Base-by-base conservation (phyloP, 495 filamentous ascomycete species). In the Annulohypoxylon stygium region DNA sequence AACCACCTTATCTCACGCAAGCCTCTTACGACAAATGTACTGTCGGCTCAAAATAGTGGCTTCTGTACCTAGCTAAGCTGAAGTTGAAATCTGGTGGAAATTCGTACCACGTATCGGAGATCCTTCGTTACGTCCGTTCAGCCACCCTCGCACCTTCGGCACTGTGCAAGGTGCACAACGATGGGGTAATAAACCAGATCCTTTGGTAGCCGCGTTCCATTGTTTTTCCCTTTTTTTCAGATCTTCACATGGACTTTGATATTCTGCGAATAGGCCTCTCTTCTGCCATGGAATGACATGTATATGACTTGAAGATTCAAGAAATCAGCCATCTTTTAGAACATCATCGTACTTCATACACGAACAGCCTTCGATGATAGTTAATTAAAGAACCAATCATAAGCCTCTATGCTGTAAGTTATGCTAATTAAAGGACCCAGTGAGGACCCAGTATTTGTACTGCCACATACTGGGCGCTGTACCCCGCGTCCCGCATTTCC, bases 401-500 rank as follows among this genome's bases (percentile, higher is more conserved):
- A 20, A 47, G 43, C 16, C 8, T 12, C 11, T 3, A 4, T 8
- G 12, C 3, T 45, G 12, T 3, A n/a, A 45, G 12, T 6, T 18
- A 45, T 5, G 12, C 41, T 45, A 45, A 45, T 14, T n/a, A n/a
- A 30, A 30, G 5, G 30, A 30, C 30, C 30, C 30, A 30, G 36
- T 39, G 11, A 14, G 0, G 12, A n/a, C 43, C 43, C 43, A 47
- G 43, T 47, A 47, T 47, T 12, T 2, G 18, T 47, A 18, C 3
- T 43, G 48, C 10, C 8, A 12, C 48, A 51, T 51, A 51, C 48
- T 51, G 48, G 48, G 20, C 9, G 2, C 48, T 25, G 48, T 51
- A 50, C 65, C 67, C 63, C 51, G 62, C 67, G 67, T 67, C 63
- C 72, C 67, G 57, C 67, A 70, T 53, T 75, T 64, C 72, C 72